These are phyloP conservation scores for Aeschynomene evenia DNA, from an alignment of 306 rosid genomes.

Conservation along the genomic window DNA sequence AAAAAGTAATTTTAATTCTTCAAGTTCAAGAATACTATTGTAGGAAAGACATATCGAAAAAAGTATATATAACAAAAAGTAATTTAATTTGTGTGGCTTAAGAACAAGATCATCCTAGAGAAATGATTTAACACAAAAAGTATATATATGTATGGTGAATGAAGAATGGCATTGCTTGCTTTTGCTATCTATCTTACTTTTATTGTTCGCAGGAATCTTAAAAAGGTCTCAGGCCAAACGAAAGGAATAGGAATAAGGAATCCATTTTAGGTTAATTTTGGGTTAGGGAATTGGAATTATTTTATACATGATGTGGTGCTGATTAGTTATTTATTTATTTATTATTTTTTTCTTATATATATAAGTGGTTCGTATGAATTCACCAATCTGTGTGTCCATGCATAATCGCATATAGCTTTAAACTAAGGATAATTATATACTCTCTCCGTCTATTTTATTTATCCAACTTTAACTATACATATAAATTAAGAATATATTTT, in stretches of 20 bases:
- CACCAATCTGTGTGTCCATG: not conserved
- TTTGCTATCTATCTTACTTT: slow-evolving; percentile 42
- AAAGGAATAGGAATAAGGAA: slow-evolving; percentile 32
- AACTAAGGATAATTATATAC: not conserved
- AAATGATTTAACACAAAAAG: not conserved
- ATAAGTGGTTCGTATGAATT: slow-evolving; percentile 5
- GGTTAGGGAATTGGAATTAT: not conserved
- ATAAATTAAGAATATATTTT: too few species aligned
- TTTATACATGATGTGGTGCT: not conserved
- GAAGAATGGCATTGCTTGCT: slow-evolving; percentile 21
- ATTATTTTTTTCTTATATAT: too few species aligned
- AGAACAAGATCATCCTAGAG: not conserved
- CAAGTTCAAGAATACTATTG: not conserved
- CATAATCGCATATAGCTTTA: not conserved
- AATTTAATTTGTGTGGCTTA: not conserved
- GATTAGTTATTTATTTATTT: not conserved
- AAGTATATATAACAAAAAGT: not conserved
- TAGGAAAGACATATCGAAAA: not conserved
- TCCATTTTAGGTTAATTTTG: not conserved
- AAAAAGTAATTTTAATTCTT: not conserved
- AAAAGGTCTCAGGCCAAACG: slow-evolving; percentile 22
- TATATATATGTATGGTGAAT: not conserved
- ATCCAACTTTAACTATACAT: too few species aligned
- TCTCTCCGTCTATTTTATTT: too few species aligned
- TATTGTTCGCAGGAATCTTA: slow-evolving; percentile 33